Percentiles rank a stretch among this genome's conserved stretches.
phyloP scores from a whole-genome alignment of 768 basidiomycete genomes.

The Sutorius australiensis region DNA sequence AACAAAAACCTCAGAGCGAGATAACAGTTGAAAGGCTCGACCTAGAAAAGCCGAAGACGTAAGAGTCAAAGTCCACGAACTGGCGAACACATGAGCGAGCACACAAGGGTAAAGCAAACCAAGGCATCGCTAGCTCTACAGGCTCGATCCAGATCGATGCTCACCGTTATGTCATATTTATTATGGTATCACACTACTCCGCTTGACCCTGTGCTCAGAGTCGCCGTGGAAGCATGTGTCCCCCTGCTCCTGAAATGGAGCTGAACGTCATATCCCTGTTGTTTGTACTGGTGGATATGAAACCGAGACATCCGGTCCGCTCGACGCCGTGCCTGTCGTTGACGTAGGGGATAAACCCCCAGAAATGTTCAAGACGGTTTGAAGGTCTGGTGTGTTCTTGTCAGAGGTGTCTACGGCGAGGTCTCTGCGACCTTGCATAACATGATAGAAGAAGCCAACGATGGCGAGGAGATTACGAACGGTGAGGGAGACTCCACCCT shows the following conservation, averaged over 20 bases:
- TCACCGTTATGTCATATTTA: too few species aligned
- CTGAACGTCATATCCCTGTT: conserved; percentile 3
- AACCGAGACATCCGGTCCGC: conserved; percentile 7
- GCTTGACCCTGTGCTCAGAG: background rate
- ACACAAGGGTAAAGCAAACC: too few species aligned
- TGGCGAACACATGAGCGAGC: background rate
- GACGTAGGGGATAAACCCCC: background rate
- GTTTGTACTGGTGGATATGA: background rate
- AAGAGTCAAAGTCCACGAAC: too few species aligned
- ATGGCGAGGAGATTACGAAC: conserved; percentile 42
- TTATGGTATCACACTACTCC: background rate
- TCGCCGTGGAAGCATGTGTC: background rate
- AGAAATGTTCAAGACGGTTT: conserved; percentile 11
- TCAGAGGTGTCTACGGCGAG: background rate
- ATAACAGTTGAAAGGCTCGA: too few species aligned
- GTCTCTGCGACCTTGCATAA: conserved; percentile 7
- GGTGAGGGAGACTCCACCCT: conserved; percentile 38
- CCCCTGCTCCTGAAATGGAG: background rate
- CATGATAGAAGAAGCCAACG: conserved; percentile 33
- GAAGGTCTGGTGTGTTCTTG: conserved; percentile 1
- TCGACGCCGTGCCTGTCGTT: background rate
- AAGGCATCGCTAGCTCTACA: too few species aligned
- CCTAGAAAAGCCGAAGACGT: background rate
- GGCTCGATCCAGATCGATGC: too few species aligned
- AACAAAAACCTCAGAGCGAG: background rate